Conservation (phyloP, 768 basidiomycete genomes). For the Psilocybe tampanensis region DNA sequence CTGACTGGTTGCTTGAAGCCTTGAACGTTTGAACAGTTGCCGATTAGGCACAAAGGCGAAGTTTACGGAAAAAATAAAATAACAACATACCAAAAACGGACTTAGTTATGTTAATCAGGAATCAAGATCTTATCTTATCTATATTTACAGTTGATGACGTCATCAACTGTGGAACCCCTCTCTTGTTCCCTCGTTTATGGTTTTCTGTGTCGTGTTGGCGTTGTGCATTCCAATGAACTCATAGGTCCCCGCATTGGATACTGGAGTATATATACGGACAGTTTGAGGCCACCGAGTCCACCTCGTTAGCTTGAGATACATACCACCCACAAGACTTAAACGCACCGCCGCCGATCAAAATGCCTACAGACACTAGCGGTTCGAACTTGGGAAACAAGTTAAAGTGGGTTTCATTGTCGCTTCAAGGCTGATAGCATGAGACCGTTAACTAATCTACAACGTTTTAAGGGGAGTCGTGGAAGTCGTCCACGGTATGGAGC, state of each 20-base stretch:
- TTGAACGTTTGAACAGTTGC: too few species aligned
- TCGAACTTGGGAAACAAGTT: slow-evolving; percentile 21
- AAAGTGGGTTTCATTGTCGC: slow-evolving; percentile 16
- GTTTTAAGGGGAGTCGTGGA: slow-evolving; percentile 32
- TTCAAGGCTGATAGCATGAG: not conserved
- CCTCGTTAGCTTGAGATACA: not conserved
- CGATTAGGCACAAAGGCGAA: not conserved
- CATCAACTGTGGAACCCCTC: not conserved
- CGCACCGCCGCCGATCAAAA: not conserved
- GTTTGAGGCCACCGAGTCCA: not conserved
- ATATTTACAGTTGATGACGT: slow-evolving; percentile 2
- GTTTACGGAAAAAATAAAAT: not conserved
- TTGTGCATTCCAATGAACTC: slow-evolving; percentile 11
- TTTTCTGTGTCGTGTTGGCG: too few species aligned
- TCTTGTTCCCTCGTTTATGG: not conserved
- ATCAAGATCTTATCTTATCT: slow-evolving; percentile 15
- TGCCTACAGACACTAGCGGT: slow-evolving; percentile 8
- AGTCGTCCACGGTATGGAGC: slow-evolving; percentile 35
- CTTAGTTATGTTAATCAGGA: not conserved
- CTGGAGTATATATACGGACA: not conserved
- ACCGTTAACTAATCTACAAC: not conserved
- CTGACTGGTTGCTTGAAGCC: not conserved
- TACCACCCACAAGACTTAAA: not conserved
- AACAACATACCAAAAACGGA: too few species aligned
- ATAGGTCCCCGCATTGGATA: not conserved